Evolutionary conservation across 345 rosid species (phyloP).

Genomic region (Jatropha curcas): DNA sequence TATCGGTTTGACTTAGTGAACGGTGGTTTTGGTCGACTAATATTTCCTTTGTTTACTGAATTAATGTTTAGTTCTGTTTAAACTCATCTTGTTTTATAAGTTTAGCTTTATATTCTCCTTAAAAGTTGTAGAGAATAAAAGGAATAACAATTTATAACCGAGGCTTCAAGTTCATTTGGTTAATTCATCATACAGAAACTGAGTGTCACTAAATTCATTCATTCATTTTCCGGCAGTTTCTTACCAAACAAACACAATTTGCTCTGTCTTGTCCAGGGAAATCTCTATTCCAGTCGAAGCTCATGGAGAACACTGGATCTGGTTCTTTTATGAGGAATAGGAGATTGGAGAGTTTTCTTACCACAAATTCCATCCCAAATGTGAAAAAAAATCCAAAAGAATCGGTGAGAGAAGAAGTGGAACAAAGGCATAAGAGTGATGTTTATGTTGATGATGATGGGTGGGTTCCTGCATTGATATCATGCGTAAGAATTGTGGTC

Average conservation of each 20-base stretch:
- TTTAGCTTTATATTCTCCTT: neutral
- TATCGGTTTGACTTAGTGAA: neutral
- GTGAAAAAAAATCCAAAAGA: slow-evolving; percentile 19
- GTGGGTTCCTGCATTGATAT: slow-evolving; percentile 40
- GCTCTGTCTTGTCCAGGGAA: neutral
- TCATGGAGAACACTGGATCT: slow-evolving; percentile 37
- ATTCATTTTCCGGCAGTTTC: neutral
- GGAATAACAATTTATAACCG: neutral
- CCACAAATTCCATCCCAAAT: slow-evolving; percentile 28
- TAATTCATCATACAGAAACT: neutral
- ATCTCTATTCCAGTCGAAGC: neutral
- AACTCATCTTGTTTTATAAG: neutral
- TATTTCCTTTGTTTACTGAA: neutral
- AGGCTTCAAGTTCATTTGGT: neutral
- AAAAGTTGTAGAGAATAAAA: neutral
- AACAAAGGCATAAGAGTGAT: slow-evolving; percentile 11
- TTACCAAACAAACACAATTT: neutral
- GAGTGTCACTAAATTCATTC: neutral
- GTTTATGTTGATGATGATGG: slow-evolving; percentile 45
- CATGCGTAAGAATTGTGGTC: slow-evolving; percentile 43
- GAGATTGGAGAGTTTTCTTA: slow-evolving; percentile 43
- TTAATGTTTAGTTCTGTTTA: neutral
- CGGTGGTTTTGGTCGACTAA: neutral
- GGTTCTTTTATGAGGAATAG: slow-evolving; percentile 44
- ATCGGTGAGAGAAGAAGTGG: slow-evolving; percentile 16